These are phyloP conservation scores for Mimosa pudica DNA, from an alignment of 306 rosid genomes.

Conservation along the genomic window DNA sequence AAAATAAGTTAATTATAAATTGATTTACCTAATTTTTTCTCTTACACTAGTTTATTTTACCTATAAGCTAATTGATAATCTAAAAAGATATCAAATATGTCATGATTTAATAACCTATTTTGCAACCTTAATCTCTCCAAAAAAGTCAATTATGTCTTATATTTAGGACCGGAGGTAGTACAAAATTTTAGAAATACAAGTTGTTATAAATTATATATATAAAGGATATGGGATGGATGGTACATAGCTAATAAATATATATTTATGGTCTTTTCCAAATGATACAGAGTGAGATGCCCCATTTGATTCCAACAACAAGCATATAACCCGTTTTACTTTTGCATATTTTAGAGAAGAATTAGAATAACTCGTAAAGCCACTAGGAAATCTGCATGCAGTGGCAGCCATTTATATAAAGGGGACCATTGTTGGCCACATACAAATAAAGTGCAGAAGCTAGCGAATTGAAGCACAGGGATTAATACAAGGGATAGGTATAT, in stretches of 20 bases:
- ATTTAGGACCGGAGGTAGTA: no score
- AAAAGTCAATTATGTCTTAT: no score
- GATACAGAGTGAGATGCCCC: background rate
- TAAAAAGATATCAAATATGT: no score
- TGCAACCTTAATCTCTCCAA: no score
- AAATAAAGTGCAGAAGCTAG: background rate
- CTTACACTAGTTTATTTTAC: no score
- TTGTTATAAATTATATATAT: background rate
- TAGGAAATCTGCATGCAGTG: background rate
- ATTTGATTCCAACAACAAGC: background rate
- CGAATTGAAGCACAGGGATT: background rate
- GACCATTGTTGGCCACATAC: conserved; percentile 4
- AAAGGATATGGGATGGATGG: no score
- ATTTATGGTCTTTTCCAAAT: background rate
- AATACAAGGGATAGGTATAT: background rate
- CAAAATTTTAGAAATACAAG: background rate
- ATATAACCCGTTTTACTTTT: background rate
- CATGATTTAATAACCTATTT: no score
- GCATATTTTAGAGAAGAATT: background rate
- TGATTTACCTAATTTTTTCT: no score
- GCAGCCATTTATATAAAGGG: background rate
- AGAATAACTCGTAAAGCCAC: background rate
- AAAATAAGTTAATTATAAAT: no score
- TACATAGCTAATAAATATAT: no score
- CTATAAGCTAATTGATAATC: no score